Conservation (phyloP, 192 early-diverging fungal genomes). For the Coemansia reversa region DNA sequence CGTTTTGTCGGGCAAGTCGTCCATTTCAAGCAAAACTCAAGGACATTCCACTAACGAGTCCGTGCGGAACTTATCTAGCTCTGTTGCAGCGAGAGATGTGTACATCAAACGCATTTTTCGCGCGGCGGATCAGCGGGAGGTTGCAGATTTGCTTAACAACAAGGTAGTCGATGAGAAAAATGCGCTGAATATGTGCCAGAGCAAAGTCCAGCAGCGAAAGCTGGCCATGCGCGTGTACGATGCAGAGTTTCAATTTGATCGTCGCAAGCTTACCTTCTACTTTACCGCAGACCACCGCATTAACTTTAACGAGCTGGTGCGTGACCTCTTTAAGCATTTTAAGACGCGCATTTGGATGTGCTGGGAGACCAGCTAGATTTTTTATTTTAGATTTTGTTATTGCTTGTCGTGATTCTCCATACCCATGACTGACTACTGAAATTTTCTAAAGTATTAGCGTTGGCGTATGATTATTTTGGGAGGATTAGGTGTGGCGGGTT, state of each 20-base stretch:
- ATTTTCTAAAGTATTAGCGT: no score
- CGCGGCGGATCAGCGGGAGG: constrained; percentile 74
- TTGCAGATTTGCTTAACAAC: constrained; percentile 68
- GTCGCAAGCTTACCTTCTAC: constrained; percentile 95
- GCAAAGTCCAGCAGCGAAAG: constrained; percentile 85
- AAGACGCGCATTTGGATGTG: constrained; percentile 99
- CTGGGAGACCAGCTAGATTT: constrained; percentile 28
- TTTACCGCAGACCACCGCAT: constrained; percentile 92
- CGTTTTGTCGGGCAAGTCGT: not conserved
- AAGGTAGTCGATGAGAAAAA: constrained; percentile 91
- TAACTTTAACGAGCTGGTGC: constrained; percentile 94
- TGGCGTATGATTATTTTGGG: no score
- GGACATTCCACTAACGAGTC: not conserved
- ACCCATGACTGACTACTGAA: no score
- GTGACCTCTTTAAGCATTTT: constrained; percentile 95
- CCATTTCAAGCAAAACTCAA: not conserved
- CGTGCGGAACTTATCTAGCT: not conserved
- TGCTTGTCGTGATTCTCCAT: not conserved
- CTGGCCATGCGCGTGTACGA: constrained; percentile 95
- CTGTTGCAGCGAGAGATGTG: constrained; percentile 63
- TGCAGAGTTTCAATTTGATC: constrained; percentile 98
- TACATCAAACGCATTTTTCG: constrained; percentile 90
- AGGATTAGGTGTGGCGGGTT: no score
- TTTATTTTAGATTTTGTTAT: not conserved
- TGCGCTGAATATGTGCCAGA: constrained; percentile 82